A percentile compares a stretch with the other conserved stretches of the same genome.
Conservation (phyloP, 495 filamentous ascomycete genomes). For the Darksidea phi region DNA sequence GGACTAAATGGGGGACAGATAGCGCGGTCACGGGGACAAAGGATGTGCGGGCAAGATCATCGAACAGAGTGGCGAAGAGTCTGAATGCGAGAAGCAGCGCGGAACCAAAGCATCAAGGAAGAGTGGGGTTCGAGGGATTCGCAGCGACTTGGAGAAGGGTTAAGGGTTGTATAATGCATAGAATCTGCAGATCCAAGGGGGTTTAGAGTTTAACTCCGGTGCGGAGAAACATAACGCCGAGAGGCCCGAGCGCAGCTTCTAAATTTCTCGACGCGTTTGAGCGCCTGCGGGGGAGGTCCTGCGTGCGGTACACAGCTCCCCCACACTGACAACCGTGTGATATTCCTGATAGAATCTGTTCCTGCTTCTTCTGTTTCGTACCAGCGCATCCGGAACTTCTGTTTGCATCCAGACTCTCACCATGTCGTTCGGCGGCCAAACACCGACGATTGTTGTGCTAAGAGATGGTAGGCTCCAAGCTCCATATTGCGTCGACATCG, state of each 20-base stretch:
- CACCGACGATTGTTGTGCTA: constrained; percentile 96
- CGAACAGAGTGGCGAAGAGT: constrained; percentile 7
- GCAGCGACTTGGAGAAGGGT: not conserved
- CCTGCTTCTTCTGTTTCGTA: too few species aligned
- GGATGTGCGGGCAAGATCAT: not conserved
- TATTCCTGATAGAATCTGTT: not conserved
- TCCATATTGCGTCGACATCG: not conserved
- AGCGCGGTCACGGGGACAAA: constrained; percentile 22
- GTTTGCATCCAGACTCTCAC: not conserved
- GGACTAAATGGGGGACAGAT: constrained; percentile 3
- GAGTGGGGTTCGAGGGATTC: constrained; percentile 6
- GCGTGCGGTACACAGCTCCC: not conserved
- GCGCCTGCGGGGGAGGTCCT: not conserved
- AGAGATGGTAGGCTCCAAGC: constrained; percentile 73
- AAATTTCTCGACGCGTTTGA: not conserved
- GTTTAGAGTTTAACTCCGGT: not conserved
- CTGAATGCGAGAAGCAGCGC: not conserved
- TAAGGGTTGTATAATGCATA: constrained; percentile 26
- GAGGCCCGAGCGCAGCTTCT: too few species aligned
- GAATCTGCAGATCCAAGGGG: constrained; percentile 18
- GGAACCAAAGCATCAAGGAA: constrained; percentile 25
- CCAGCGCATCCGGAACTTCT: too few species aligned
- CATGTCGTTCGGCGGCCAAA: constrained; percentile 98
- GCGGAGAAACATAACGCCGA: not conserved
- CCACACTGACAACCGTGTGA: constrained; percentile 26